These are phyloP conservation scores for Blastocystis sp. DNA, from an alignment of 352 stramenopile genomes.

Conservation along the genomic window DNA sequence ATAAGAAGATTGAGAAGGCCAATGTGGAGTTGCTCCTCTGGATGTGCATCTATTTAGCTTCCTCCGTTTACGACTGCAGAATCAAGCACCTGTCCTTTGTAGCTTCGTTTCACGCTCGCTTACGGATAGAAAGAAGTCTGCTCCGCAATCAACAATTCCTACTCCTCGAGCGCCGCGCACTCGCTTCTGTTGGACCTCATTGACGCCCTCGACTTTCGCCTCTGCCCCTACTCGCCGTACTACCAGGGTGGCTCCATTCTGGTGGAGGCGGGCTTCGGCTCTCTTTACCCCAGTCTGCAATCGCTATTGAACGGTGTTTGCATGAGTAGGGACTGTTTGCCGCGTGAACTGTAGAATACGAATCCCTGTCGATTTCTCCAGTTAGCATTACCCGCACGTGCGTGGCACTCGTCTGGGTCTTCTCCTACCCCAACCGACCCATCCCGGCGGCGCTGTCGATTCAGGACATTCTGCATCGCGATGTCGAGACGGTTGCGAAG, in stretches of 20 bases:
- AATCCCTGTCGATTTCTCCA: constrained; percentile 34
- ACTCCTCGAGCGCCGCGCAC: background rate
- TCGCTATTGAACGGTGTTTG: constrained; percentile 43
- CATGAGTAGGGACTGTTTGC: constrained; percentile 8
- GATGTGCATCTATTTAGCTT: constrained; percentile 40
- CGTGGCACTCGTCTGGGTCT: constrained; percentile 16
- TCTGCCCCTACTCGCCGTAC: constrained; percentile 47
- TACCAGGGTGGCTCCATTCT: background rate
- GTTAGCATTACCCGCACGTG: background rate
- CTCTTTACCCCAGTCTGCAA: constrained; percentile 20
- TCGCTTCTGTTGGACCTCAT: constrained; percentile 58
- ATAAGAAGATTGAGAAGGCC: constrained; percentile 19
- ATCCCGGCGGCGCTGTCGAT: background rate
- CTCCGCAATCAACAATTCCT: constrained; percentile 49
- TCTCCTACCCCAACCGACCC: constrained; percentile 2
- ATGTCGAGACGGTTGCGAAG: background rate
- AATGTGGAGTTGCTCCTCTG: constrained; percentile 41
- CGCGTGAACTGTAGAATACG: constrained; percentile 32
- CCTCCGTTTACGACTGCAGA: constrained; percentile 25
- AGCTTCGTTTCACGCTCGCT: background rate
- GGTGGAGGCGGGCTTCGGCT: background rate
- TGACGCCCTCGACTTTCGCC: background rate
- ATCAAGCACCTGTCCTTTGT: constrained; percentile 30
- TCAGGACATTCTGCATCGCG: background rate
- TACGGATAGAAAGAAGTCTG: constrained; percentile 29